Evolutionary conservation across 305 asterid genomes (phyloP), one percentile per base, ranked within the genome.

Genomic region (Solanum aculeatissimum): DNA sequence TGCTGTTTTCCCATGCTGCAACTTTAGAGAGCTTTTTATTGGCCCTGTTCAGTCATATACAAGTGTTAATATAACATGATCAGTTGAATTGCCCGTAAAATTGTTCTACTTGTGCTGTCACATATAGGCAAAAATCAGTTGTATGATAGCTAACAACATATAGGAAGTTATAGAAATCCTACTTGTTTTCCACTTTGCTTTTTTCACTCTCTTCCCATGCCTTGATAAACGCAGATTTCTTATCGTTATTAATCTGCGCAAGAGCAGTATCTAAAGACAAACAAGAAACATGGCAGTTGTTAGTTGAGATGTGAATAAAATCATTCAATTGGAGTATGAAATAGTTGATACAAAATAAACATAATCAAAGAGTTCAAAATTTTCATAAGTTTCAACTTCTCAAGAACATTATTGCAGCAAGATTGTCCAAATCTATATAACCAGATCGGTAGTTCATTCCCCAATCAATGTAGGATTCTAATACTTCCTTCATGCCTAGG

Each of bases 191-290:
- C 62, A 89, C 95, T 94, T 92, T 97, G 89, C 91, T 45, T 27
- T 94, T 97, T 85, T 97, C 98, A 69, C 92, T 89, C 51, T 96
- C 98, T 86, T 95, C 99, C 98, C 98, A 97, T 58, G 99, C 98
- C 88, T 92, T 94, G 85, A 95, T 85, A 84, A 89, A 92, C 8
- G 98, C 92, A 80, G 80, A 16, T 84, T 82, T 94, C 91, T 97
- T 97, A 14, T 97, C 96, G 10, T 81, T 89, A 71, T 88, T 95
- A 79, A 97, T 92, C 89, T 91, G 88, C 23, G 99, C 93, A 49
- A 97, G 98, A 87, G 95, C 97, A 87, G 90, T 85, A 90, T 97
- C 99, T 95, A 90, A 45, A 87, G 83, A 83, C 29, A 70, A 27
- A 51, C 27, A 45, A 45, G 82, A 77, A 49, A 27, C 63, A 51